Evolutionary conservation across 768 basidiomycete species (phyloP).

Genomic region (Paxillus rubicundulus): DNA sequence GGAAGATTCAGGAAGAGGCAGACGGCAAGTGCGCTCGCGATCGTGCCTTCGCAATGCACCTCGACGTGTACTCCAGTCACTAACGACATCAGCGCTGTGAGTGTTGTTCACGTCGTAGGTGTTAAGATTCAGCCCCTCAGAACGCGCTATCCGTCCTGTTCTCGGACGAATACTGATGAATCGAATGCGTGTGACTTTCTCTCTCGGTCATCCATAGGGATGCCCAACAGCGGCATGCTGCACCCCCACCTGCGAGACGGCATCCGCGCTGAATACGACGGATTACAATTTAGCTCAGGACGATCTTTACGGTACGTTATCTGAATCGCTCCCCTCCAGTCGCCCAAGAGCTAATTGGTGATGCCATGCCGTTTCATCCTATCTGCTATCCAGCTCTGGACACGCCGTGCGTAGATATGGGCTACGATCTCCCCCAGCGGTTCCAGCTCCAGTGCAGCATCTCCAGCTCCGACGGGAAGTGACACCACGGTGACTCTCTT

Average conservation of each 20-base stretch:
- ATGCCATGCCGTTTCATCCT: too few relatives aligned
- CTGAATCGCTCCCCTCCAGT: background rate
- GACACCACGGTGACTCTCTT: background rate
- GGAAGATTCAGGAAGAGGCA: conserved; percentile 15
- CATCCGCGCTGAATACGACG: conserved; percentile 23
- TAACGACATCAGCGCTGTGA: conserved; percentile 23
- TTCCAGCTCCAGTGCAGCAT: conserved; percentile 8
- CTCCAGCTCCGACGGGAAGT: background rate
- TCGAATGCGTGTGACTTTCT: too few relatives aligned
- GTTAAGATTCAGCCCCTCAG: background rate
- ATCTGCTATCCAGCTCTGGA: conserved; percentile 21
- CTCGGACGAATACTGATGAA: background rate
- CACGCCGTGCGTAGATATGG: conserved; percentile 24
- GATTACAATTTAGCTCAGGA: conserved; percentile 32
- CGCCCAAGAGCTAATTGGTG: background rate
- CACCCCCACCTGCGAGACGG: conserved; percentile 35
- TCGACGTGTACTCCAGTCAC: conserved; percentile 22
- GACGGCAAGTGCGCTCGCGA: conserved; percentile 5
- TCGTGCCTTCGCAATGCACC: conserved; percentile 24
- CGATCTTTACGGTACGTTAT: conserved; percentile 36
- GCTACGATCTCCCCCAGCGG: conserved; percentile 20
- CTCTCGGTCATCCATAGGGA: conserved; percentile 14
- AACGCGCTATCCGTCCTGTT: too few relatives aligned
- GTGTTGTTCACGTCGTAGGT: conserved; percentile 3
- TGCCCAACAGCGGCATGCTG: conserved; percentile 38